Evolutionary conservation across 192 early-diverging fungal species (phyloP), one percentile per base, ranked within the genome.

Genomic region (Haplosporangium gracile): DNA sequence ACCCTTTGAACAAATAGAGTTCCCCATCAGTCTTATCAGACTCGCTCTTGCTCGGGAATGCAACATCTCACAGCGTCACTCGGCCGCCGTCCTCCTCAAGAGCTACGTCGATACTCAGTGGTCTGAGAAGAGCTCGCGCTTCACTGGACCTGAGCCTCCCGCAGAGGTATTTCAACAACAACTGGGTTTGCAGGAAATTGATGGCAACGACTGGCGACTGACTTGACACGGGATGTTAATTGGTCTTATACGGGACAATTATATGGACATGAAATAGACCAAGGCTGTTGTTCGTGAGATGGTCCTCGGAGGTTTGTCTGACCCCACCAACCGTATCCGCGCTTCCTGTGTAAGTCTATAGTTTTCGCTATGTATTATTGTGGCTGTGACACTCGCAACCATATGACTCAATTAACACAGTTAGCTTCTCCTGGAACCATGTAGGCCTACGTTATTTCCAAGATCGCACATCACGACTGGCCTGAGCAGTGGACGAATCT

Each of bases 401-500:
- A 43, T 10, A 68, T 1, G 22, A 11, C 26, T 5, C 26, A 69
- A 26, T 34, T 29, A 20, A 53, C 24, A 11, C 9, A 3, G 3
- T 2, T 10, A 51, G 42, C 38, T 24, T 5, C 45, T 68, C 39
- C 26, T 74, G 9, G 29, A 22, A n/a, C 39, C 32, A 49, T 4
- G 10, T 77, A 95, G 94, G 97, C 97, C 18, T 96, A 95, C 60
- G 94, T 94, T 9, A 89, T 98, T 9, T 96, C 98, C 24, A 95
- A 93, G 83, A 97, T 99, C 82, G 98, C 97, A 0, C 93, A 94
- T 69, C 93, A 95, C 55, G 98, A 99, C 91, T 98, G 95, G 93
- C 97, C 97, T 8, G 97, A 98, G 81, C 89, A 94, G 36, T 99
- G 98, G 98, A 96, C 96, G 20, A 93, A 96, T 70, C 92, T 99